Conservation (phyloP, 352 stramenopile genomes). For the Pythium rhizo-oryzae region DNA sequence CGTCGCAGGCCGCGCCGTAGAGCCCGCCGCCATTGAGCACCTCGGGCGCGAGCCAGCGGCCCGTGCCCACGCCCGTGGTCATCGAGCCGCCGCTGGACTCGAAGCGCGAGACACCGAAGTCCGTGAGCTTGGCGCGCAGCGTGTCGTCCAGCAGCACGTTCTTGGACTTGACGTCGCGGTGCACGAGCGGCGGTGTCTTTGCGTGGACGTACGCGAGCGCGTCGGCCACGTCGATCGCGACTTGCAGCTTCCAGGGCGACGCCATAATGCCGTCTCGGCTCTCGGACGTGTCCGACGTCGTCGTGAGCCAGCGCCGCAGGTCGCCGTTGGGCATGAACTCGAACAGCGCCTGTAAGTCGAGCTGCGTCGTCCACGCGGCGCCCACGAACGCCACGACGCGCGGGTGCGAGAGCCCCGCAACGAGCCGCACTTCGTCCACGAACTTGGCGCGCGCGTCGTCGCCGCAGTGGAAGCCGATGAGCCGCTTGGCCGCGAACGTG, state of each 20-base stretch:
- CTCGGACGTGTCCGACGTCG: background rate
- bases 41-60: constrained; percentile 58
- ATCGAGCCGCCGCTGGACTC: constrained; percentile 47
- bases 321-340: constrained; percentile 71
- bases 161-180: constrained; percentile 63
- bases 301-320: constrained; percentile 19
- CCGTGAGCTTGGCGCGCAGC: constrained; percentile 52
- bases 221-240: constrained; percentile 55
- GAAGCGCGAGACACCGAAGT: constrained; percentile 59
- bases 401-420: constrained; percentile 20
- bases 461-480: background rate
- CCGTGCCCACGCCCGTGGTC: constrained; percentile 52
- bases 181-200: constrained; percentile 49
- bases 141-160: constrained; percentile 50
- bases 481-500: constrained; percentile 13
- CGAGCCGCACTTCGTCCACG: constrained; percentile 26
- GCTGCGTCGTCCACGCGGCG: constrained; percentile 18
- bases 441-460: constrained; percentile 14
- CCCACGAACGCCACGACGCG: constrained; percentile 27
- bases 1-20: constrained; percentile 54
- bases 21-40: constrained; percentile 45
- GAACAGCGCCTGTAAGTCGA: constrained; percentile 59
- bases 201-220: constrained; percentile 66
- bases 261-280: background rate
- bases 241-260: constrained; percentile 21